Evolutionary conservation across 2,329 filamentous ascomycete genomes (phyloP), one percentile per base, ranked within the genome.

Genomic region (Calonectria ilicicola): DNA sequence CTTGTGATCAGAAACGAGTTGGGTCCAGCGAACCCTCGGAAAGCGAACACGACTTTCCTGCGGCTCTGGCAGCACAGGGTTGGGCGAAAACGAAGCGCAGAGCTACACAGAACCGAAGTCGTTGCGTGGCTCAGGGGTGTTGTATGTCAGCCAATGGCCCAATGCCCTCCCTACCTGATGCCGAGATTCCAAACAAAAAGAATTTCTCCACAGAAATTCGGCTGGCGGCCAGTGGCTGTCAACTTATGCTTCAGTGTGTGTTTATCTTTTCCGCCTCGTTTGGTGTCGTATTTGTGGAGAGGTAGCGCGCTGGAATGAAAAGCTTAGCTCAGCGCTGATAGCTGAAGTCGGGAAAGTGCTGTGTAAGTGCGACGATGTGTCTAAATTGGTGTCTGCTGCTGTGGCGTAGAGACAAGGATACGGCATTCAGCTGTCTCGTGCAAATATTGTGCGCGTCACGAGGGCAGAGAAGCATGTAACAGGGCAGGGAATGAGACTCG

Each of bases 331-430:
- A 75, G 75, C 69, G 75, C 67, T 72, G 72, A 70, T 64, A 70
- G 53, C 67, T 56, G 67, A 73, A 67, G 71, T 64, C 66, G 68
- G 71, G 70, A 66, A 74, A 44, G 76, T 73, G 74, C 69, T 72
- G 76, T 79, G 78, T 80, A 80, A 81, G 78, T 80, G 78, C 75
- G 74, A 78, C 76, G 66, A 72, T 64, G 62, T 67, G 62, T 75
- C 74, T 63, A 69, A 65, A 65, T 40, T 70, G 53, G 64, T 62
- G 47, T 75, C 67, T 69, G 68, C 68, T 63, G 65, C 35, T 56
- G 74, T 60, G 71, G 27, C 23, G 47, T 69, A 49, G 58, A 56
- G 53, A 47, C 74, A 66, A 72, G 70, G 58, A 72, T 70, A 72
- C 72, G 40, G 69, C 53, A 64, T 65, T 73, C 49, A 67, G 65